Conservation (phyloP, 371 early-diverging fungal genomes). For the Syncephalastrum monosporum region DNA sequence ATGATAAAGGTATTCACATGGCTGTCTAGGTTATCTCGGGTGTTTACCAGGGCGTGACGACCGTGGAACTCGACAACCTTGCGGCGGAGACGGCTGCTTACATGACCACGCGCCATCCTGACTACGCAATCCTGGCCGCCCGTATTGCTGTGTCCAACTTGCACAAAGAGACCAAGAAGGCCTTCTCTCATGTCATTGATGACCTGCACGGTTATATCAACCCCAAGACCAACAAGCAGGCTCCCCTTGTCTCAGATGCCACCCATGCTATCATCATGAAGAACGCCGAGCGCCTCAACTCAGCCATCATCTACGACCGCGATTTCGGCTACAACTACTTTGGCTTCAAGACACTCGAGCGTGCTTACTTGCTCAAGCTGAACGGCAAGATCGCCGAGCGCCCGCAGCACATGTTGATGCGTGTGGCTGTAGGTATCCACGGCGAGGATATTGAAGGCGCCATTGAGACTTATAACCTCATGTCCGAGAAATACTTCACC, state of each 20-base stretch:
- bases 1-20: not conserved
- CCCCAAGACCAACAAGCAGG: constrained; percentile 83
- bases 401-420: constrained; percentile 99
- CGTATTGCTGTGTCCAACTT: constrained; percentile 97
- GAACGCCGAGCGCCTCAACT: constrained; percentile 84
- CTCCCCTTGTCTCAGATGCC: constrained; percentile 86
- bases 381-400: constrained; percentile 87
- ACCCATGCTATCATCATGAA: constrained; percentile 73
- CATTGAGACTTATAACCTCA: constrained; percentile 95
- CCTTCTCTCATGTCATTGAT: constrained; percentile 88
- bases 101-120: constrained; percentile 97
- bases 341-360: constrained; percentile 98
- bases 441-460: constrained; percentile 91
- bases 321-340: constrained; percentile 98
- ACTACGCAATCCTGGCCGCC: constrained; percentile 97
- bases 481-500: constrained; percentile 96
- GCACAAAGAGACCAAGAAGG: constrained; percentile 95
- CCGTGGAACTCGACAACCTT: constrained; percentile 95
- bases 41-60: constrained; percentile 96
- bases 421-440: constrained; percentile 98
- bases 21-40: constrained; percentile 81
- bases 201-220: constrained; percentile 86
- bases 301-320: constrained; percentile 92
- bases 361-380: constrained; percentile 93
- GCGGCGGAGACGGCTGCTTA: constrained; percentile 98